Percentiles rank a stretch among this genome's conserved stretches.
These are phyloP conservation scores for Mycena vitilis DNA, from an alignment of 768 basidiomycete species.

Conservation along the genomic window DNA sequence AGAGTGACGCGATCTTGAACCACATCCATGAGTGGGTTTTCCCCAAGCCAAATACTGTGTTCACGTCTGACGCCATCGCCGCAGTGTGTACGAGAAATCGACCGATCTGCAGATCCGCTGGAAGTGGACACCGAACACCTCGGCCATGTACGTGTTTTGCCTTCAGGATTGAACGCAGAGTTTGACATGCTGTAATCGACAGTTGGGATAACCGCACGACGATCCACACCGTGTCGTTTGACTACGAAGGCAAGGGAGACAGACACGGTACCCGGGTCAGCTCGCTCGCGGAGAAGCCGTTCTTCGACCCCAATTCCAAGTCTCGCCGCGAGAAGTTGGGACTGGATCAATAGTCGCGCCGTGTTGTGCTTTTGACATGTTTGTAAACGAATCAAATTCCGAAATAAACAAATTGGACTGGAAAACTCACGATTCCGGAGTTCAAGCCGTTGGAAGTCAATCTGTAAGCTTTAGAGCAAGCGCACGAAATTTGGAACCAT, in stretches of 20 bases:
- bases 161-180: background rate
- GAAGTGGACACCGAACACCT: slow-evolving; percentile 47
- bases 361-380: background rate
- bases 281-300: slow-evolving; percentile 51
- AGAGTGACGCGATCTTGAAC: slow-evolving; percentile 48
- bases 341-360: slow-evolving; percentile 17
- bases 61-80: background rate
- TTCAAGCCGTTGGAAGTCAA: background rate
- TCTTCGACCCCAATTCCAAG: slow-evolving; percentile 42
- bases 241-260: slow-evolving; percentile 42
- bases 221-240: slow-evolving; percentile 43
- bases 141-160: slow-evolving; percentile 49
- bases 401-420: background rate
- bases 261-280: slow-evolving; percentile 49
- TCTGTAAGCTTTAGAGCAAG: too few species aligned
- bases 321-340: slow-evolving; percentile 39
- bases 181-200: background rate
- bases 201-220: slow-evolving; percentile 45
- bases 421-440: too few species aligned
- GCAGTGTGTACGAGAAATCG: slow-evolving; percentile 48
- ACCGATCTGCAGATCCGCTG: slow-evolving; percentile 46
- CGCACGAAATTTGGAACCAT: too few species aligned
- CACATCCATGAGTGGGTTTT: slow-evolving; percentile 44
- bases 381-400: slow-evolving; percentile 5
- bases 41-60: too few species aligned